Percentiles rank a stretch among this genome's conserved stretches.
Evolutionary conservation across 257 asterid genomes (phyloP).

Genomic region (Fraxinus anomala): DNA sequence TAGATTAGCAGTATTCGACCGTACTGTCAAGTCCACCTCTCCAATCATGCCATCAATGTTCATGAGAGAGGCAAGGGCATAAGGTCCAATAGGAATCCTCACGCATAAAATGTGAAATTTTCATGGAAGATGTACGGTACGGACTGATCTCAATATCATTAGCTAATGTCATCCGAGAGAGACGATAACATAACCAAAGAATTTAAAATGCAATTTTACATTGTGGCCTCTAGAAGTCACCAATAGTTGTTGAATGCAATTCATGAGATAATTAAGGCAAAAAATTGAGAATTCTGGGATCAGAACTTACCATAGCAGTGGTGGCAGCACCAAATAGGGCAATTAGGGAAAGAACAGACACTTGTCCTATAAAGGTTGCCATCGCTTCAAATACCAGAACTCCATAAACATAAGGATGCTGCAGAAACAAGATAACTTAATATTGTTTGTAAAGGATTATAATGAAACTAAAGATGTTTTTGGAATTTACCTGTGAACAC

Average conservation of each 20-base stretch:
- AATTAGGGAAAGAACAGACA: constrained; percentile 88
- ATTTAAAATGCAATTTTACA: neutral
- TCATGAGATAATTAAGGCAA: neutral
- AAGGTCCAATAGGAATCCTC: neutral
- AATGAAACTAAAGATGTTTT: neutral
- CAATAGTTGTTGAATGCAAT: neutral
- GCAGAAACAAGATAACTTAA: constrained; percentile 27
- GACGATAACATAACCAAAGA: neutral
- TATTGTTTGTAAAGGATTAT: neutral
- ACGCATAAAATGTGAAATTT: neutral
- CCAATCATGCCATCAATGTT: neutral
- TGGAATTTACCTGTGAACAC: constrained; percentile 61
- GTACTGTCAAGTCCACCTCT: neutral
- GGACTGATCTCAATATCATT: neutral
- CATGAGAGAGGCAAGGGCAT: neutral
- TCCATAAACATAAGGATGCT: constrained; percentile 93
- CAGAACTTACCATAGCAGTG: constrained; percentile 75
- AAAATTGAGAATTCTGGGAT: neutral
- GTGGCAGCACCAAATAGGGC: constrained; percentile 95
- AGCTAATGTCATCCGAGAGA: neutral
- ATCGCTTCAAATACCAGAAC: constrained; percentile 89
- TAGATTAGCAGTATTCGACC: neutral
- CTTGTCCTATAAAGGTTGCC: constrained; percentile 92
- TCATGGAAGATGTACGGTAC: neutral
- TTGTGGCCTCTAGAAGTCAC: neutral